These are phyloP conservation scores for Paramecium sonneborni DNA, from an alignment of 73 alveolate genomes.

Conservation along the genomic window DNA sequence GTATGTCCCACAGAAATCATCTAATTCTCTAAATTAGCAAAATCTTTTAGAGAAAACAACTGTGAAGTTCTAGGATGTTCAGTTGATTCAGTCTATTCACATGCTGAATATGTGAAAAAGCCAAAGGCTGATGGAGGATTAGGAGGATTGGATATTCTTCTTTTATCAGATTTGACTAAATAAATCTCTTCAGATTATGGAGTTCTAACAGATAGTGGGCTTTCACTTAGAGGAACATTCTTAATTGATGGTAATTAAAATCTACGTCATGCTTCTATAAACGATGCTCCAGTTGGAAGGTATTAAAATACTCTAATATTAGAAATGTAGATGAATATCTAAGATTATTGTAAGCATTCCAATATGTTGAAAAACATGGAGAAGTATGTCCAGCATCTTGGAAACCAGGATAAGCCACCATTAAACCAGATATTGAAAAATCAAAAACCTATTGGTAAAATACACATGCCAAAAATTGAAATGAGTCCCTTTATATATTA, in stretches of 20 bases:
- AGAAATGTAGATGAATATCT: conserved; percentile 95
- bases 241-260: conserved; percentile 94
- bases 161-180: conserved; percentile 92
- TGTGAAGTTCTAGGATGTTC: conserved; percentile 95
- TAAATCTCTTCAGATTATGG: conserved; percentile 94
- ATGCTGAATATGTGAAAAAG: conserved; percentile 91
- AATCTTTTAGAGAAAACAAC: conserved; percentile 88
- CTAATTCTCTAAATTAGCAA: conserved; percentile 77
- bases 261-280: conserved; percentile 91
- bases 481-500: background rate
- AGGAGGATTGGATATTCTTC: conserved; percentile 94
- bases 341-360: conserved; percentile 97
- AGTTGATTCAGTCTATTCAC: conserved; percentile 93
- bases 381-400: conserved; percentile 99
- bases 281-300: conserved; percentile 97
- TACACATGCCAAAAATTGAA: conserved; percentile 74
- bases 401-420: conserved; percentile 96
- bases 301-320: background rate
- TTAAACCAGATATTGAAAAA: conserved; percentile 81
- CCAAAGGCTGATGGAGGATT: conserved; percentile 97
- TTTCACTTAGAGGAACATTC: conserved; percentile 96
- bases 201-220: conserved; percentile 86
- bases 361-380: conserved; percentile 95
- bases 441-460: conserved; percentile 77
- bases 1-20: conserved; percentile 99